These are phyloP conservation scores for Chaetomiaceae sp. DNA, from an alignment of 2,329 filamentous ascomycete genomes.

Conservation along the genomic window DNA sequence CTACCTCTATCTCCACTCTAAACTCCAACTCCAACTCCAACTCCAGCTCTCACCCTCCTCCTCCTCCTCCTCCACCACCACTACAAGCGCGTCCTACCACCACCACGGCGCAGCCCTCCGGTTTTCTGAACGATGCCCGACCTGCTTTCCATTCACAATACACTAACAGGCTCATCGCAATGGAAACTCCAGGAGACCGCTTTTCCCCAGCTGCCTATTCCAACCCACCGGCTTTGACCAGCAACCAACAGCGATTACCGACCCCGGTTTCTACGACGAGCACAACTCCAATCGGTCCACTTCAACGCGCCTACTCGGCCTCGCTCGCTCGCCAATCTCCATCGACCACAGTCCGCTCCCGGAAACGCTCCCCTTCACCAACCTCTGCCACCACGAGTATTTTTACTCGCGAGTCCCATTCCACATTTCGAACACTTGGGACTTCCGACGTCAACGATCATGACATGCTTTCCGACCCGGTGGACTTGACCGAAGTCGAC, in stretches of 20 bases:
- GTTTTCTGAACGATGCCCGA: background rate
- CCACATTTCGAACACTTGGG: slow-evolving; percentile 8
- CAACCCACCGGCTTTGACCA: slow-evolving; percentile 43
- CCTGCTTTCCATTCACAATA: background rate
- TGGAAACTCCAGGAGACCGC: slow-evolving; percentile 41
- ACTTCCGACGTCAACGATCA: slow-evolving; percentile 2
- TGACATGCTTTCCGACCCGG: slow-evolving; percentile 24
- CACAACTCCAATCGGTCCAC: slow-evolving; percentile 25
- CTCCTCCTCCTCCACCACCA: background rate
- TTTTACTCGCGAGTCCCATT: background rate
- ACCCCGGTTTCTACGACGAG: slow-evolving; percentile 38
- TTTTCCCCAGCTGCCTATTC: slow-evolving; percentile 41
- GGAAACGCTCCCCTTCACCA: slow-evolving; percentile 15
- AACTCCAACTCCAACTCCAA: background rate
- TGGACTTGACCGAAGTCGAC: slow-evolving; percentile 24
- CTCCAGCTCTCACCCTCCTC: background rate
- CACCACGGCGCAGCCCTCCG: background rate
- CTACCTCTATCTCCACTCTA: background rate
- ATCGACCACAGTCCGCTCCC: slow-evolving; percentile 17
- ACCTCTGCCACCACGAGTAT: background rate
- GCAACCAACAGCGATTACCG: slow-evolving; percentile 39
- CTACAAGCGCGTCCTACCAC: background rate
- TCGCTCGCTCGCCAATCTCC: slow-evolving; percentile 29
- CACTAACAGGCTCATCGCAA: slow-evolving; percentile 26
- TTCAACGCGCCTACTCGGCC: slow-evolving; percentile 35